Base-by-base conservation (phyloP, 768 basidiomycete species). In the Serendipita sp. region DNA sequence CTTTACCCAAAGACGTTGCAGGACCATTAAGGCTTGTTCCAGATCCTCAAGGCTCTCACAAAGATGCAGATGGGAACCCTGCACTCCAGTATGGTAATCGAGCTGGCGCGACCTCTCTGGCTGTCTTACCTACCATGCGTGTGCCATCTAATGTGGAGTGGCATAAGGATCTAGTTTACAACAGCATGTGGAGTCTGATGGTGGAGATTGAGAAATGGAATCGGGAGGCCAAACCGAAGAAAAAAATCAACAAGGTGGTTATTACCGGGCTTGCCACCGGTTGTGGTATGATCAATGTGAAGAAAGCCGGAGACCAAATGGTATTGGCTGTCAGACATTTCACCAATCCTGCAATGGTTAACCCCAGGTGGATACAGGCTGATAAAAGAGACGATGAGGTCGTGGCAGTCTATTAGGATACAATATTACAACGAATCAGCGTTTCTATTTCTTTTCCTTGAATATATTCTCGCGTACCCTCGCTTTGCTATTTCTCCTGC, bases 131-230 rank as follows among this genome's bases (percentile, higher is more conserved):
- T 3, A 74, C 73, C 30, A 75, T 75, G 75, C 73, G 73, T 62
- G 64, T 66, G 38, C 74, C 74, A 28, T 66, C 66, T 18, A 66
- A 69, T 16, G 62, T 72, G 3, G 53, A 63, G 32, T 75, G 74
- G 75, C 70, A 75, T 41, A 66, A 68, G 35, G 74, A 74, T 63
- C 68, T 76, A 35, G 73, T 74, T 24, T 75, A 74, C 68, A 72
- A 75, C 51, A 70, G 67, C 16, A 72, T 73, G 70, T 76, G 73
- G 75, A 67, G 66, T 45, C 65, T 75, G 24, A 67, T 74, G 3
- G 68, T 67, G 24, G 68, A 69, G 62, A 37, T 76, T 10, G 66
- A 68, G 63, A 66, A 53, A 2, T 72, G 73, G 71, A 74, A 73
- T 63, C 38, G 3, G 15, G 24, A 24, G 24, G 24, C 24, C 24